Evolutionary conservation across 108 stramenopile genomes (phyloP), one percentile per base, ranked within the genome.

Genomic region (Parmales sp.): DNA sequence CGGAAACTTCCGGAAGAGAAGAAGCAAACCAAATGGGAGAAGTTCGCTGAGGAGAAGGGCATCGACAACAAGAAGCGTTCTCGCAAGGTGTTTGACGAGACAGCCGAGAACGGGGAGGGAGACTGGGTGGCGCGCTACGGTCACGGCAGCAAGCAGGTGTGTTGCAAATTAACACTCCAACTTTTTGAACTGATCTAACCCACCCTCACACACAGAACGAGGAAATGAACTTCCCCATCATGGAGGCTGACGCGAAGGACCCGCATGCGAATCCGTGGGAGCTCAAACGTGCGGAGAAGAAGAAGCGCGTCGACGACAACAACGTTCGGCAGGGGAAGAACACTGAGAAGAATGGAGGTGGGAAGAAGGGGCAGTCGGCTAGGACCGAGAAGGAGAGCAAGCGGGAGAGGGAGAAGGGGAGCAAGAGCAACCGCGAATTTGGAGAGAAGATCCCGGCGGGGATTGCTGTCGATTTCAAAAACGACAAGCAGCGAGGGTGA

Each of bases 81-180:
- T 9, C 83, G 87, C 20, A 93, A 93, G 79, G 89, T 88, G 41
- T 93, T 79, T 74, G 92, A 93, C 72, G 92, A 93, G 79, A 73
- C 87, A 28, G 88, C 86, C 41, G 54, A n/a, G n/a, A n/a, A n/a
- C n/a, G n/a, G n/a, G n/a, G n/a, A n/a, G n/a, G 84, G 84, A 20
- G 64, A 79, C 43, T 93, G 92, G 92, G 86, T 79, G 76, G 86
- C 74, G 68, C 86, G 90, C 38, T 85, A 87, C 49, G 92, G 92
- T 16, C 80, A 82, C 66, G 82, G 83, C 34, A 88, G 80, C 66
- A n/a, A n/a, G n/a, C n/a, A n/a, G n/a, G n/a, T n/a, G n/a, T n/a
- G n/a, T n/a, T n/a, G n/a, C n/a, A n/a, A n/a, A n/a, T n/a, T n/a
- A n/a, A n/a, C n/a, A n/a, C n/a, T n/a, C n/a, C n/a, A n/a, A n/a